Evolutionary conservation across 2,329 filamentous ascomycete species (phyloP).

Genomic region (Aspergillus tubingensis): DNA sequence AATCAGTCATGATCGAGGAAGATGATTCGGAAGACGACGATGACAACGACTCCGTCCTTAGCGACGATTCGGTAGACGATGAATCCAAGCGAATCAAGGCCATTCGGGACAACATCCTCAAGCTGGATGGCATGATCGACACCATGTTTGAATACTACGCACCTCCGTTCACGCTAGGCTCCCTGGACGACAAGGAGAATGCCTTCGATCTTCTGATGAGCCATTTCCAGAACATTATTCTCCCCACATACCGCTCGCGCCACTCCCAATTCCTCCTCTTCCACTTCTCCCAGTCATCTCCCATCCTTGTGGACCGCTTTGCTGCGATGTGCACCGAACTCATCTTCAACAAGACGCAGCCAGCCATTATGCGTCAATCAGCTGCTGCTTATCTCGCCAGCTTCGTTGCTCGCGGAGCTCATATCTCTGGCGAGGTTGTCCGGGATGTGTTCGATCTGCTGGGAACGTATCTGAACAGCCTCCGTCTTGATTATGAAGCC

Average conservation of each 20-base stretch:
- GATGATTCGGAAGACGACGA: conserved; percentile 57
- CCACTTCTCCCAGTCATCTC: conserved; percentile 84
- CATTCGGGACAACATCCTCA: conserved; percentile 80
- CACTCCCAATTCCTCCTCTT: conserved; percentile 96
- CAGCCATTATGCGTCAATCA: conserved; percentile 75
- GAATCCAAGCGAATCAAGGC: conserved; percentile 59
- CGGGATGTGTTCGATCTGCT: conserved; percentile 79
- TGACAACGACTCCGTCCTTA: conserved; percentile 62
- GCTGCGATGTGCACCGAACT: conserved; percentile 74
- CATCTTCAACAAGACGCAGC: conserved; percentile 68
- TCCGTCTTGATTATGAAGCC: conserved; percentile 71
- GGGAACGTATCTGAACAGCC: conserved; percentile 72
- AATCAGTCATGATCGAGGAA: conserved; percentile 34
- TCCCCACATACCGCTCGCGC: conserved; percentile 87
- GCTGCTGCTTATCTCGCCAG: conserved; percentile 91
- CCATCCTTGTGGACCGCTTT: conserved; percentile 77
- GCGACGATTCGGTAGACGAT: conserved; percentile 59
- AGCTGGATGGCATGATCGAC: conserved; percentile 88
- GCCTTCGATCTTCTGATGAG: conserved; percentile 77
- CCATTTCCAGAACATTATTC: conserved; percentile 83
- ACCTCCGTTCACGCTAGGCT: conserved; percentile 68
- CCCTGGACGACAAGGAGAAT: conserved; percentile 67
- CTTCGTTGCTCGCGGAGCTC: conserved; percentile 86
- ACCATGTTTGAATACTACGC: conserved; percentile 82
- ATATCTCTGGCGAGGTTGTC: conserved; percentile 74